Conservation (phyloP, 1,139 yeast species). For the Meyerozyma carpophila region DNA sequence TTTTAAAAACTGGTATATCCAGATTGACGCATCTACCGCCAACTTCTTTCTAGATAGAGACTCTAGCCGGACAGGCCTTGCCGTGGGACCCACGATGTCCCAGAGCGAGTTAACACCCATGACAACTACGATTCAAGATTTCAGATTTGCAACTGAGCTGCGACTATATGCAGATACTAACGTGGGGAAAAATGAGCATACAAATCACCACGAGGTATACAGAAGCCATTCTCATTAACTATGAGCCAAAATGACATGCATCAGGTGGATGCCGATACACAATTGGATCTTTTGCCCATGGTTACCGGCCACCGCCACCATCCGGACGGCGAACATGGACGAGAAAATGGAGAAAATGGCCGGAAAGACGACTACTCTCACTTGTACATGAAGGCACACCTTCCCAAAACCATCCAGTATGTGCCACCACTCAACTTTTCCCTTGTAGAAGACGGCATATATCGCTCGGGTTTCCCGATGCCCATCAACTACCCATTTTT, state of each 20-base stretch:
- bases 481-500: slow-evolving; percentile 77
- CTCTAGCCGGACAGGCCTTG: slow-evolving; percentile 85
- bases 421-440: slow-evolving; percentile 93
- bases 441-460: slow-evolving; percentile 79
- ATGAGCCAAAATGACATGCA: slow-evolving; percentile 6
- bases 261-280: slow-evolving; percentile 6
- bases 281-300: slow-evolving; percentile 8
- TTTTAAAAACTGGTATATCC: slow-evolving; percentile 95
- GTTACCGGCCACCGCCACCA: slow-evolving; percentile 1
- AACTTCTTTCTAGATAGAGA: slow-evolving; percentile 68
- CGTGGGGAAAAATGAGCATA: not conserved
- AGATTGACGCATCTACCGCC: slow-evolving; percentile 97
- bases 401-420: slow-evolving; percentile 12
- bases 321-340: not conserved
- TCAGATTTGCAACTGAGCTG: not conserved
- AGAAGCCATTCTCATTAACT: not conserved
- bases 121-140: not conserved
- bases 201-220: too few relatives aligned
- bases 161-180: not conserved
- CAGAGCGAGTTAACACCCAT: slow-evolving; percentile 98
- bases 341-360: not conserved
- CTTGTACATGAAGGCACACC: slow-evolving; percentile 3
- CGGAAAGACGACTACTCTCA: not conserved
- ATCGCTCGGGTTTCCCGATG: slow-evolving; percentile 92
- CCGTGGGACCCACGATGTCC: slow-evolving; percentile 88